Conservation (phyloP, 495 filamentous ascomycete genomes). For the Hypoxylon perforatum region DNA sequence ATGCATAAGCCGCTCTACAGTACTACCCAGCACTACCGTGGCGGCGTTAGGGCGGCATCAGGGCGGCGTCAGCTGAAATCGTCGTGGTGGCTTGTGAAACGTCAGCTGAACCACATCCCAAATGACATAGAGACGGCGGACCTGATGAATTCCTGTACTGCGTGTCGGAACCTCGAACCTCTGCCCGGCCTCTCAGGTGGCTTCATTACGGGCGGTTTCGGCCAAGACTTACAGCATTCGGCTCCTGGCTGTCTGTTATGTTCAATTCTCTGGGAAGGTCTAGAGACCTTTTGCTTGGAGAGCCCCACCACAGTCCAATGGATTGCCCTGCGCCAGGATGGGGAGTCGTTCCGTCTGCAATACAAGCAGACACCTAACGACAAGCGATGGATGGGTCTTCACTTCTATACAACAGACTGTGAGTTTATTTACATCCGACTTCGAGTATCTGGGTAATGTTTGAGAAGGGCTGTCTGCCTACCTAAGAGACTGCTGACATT, state of each 20-base stretch:
- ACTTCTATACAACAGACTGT: conserved; percentile 31
- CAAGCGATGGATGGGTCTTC: conserved; percentile 17
- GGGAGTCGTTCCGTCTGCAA: conserved; percentile 14
- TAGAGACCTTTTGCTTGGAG: conserved; percentile 13
- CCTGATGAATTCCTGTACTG: conserved; percentile 18
- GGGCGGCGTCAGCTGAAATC: background rate
- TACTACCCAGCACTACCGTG: too few species aligned
- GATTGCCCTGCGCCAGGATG: conserved; percentile 21
- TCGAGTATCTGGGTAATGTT: background rate
- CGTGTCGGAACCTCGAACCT: conserved; percentile 22
- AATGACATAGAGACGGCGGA: background rate
- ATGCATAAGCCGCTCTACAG: too few species aligned
- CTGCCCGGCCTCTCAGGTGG: conserved; percentile 19
- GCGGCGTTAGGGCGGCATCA: too few species aligned
- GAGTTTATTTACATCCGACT: background rate
- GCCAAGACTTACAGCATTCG: conserved; percentile 14
- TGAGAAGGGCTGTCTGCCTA: background rate
- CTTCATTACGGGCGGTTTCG: conserved; percentile 17
- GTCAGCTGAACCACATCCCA: background rate
- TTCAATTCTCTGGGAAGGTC: conserved; percentile 30
- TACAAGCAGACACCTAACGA: conserved; percentile 8
- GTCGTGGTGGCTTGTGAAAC: background rate
- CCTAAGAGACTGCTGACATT: background rate
- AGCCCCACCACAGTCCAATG: conserved; percentile 9
- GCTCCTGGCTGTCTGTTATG: conserved; percentile 21